Evolutionary conservation across 306 rosid species (phyloP).

Genomic region (Sphenostylis stenocarpa): DNA sequence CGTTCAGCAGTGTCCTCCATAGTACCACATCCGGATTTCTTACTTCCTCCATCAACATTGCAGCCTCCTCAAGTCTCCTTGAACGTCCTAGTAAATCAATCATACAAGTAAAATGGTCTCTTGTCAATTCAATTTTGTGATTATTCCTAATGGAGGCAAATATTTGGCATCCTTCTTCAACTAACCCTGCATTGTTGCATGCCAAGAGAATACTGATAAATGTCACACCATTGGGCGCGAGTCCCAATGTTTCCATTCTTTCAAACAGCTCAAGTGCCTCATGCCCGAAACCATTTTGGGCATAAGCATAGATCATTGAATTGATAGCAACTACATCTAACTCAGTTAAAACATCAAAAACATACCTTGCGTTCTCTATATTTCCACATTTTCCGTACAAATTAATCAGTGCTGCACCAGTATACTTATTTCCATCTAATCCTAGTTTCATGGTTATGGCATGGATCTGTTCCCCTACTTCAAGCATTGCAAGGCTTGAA

Average conservation of each 20-base stretch:
- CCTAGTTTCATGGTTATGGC: constrained; percentile 49
- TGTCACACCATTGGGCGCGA: constrained; percentile 59
- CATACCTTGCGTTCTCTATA: constrained; percentile 57
- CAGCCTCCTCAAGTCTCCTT: constrained; percentile 70
- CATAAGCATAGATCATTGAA: constrained; percentile 68
- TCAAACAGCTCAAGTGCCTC: constrained; percentile 59
- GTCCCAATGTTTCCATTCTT: constrained; percentile 40
- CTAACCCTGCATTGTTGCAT: constrained; percentile 69
- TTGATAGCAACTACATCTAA: constrained; percentile 57
- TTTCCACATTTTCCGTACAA: constrained; percentile 76
- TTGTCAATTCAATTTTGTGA: constrained; percentile 48
- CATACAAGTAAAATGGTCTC: constrained; percentile 64
- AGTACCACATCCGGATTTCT: constrained; percentile 59
- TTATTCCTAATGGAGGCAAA: constrained; percentile 45
- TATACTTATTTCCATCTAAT: constrained; percentile 50
- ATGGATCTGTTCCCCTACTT: constrained; percentile 61
- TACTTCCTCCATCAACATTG: constrained; percentile 51
- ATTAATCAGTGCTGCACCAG: constrained; percentile 58
- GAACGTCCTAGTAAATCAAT: constrained; percentile 65
- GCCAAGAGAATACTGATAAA: constrained; percentile 66
- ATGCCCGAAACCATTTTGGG: constrained; percentile 62
- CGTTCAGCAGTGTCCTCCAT: constrained; percentile 66
- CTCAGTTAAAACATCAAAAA: constrained; percentile 42
- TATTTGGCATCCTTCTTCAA: constrained; percentile 62
- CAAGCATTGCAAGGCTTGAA: constrained; percentile 69